Conservation (phyloP, 495 filamentous ascomycete species). For the Articulospora tetracladia region DNA sequence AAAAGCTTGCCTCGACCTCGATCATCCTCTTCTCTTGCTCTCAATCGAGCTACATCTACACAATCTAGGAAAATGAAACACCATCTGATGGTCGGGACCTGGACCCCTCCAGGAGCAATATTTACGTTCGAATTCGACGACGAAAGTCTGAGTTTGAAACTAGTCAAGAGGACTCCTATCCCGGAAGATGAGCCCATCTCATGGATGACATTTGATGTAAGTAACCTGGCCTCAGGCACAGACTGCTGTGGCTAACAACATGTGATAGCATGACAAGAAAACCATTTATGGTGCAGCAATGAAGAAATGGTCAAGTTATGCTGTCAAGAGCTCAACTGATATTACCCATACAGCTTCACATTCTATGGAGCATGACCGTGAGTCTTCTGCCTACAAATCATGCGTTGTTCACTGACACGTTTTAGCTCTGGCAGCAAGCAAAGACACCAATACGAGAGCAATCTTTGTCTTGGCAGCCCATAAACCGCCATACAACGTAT, state of each 20-base stretch:
- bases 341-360: conserved; percentile 73
- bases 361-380: conserved; percentile 59
- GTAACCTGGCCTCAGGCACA: conserved; percentile 17
- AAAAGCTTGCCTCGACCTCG: background rate
- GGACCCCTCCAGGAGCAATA: conserved; percentile 81
- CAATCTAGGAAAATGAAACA: conserved; percentile 50
- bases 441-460: conserved; percentile 74
- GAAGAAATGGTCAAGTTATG: conserved; percentile 85
- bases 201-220: conserved; percentile 84
- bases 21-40: background rate
- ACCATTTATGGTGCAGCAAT: conserved; percentile 82
- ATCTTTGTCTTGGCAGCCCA: conserved; percentile 80
- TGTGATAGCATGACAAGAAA: conserved; percentile 61
- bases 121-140: conserved; percentile 83
- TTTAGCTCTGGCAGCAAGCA: conserved; percentile 59
- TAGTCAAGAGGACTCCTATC: conserved; percentile 76
- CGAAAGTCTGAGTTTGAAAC: conserved; percentile 61
- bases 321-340: conserved; percentile 70
- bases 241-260: background rate
- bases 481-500: conserved; percentile 73
- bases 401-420: conserved; percentile 3
- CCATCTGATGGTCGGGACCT: conserved; percentile 80
- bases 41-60: background rate
- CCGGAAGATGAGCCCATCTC: conserved; percentile 80
- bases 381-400: conserved; percentile 20